Evolutionary conservation across 176 grass and related monocot species (phyloP), one percentile per base, ranked within the genome.

Genomic region (Avena sativa): DNA sequence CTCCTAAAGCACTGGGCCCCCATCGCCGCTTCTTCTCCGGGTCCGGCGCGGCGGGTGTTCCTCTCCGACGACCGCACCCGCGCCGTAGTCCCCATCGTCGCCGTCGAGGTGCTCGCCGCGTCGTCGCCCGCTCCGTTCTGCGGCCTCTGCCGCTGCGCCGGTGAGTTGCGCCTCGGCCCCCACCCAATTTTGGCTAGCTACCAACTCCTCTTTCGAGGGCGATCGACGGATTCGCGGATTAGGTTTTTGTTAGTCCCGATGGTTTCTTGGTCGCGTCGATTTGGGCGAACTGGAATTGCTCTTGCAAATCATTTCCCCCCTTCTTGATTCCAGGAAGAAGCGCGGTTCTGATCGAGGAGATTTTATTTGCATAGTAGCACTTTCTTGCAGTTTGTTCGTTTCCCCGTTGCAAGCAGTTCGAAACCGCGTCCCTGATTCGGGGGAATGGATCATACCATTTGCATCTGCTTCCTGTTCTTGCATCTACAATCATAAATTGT

Each of bases 101-200:
- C 86, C 84, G 91, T 95, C 84, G 93, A 93, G 84, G 91, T 93
- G 81, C 76, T 81, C 84, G 87, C 76, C 32, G 51, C 81, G 12
- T 67, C 78, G 19, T 95, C 89, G 0, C 52, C 84, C 23, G 61
- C 52, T 10, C 91, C 93, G 77, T 85, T 95, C 81, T 95, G 93
- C 89, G 77, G 67, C 78, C 57, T 85, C 52, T 95, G 93, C 87
- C 91, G 93, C 71, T 91, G 91, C 81, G 78, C 86, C 30, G 93
- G 93, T 95, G 73, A 87, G 91, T 56, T 14, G 9, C 46, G 71
- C 60, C 53, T 56, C 78, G n/a, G 55, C 58, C 49, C 81, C 9
- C 26, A 12, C 63, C 63, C 64, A 16, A 0, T 3, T 53, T 53
- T 0, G 0, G 26, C 11, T 26, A 1, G 1, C 53, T 57, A 47